Evolutionary conservation across 2,329 filamentous ascomycete species (phyloP).

Genomic region (Plenodomus biglobosus): DNA sequence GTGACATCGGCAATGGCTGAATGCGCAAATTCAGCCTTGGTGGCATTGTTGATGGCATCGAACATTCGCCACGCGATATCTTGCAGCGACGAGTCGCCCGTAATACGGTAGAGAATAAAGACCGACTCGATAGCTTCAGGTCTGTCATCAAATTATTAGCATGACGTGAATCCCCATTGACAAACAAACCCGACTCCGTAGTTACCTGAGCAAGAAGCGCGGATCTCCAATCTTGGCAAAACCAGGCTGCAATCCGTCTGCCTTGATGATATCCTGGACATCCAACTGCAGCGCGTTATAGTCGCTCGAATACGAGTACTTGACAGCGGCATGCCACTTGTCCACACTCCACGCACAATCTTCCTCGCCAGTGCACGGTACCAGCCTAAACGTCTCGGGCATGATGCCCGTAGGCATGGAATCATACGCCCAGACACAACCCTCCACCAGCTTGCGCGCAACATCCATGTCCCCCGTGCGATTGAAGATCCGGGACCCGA

Average conservation of each 20-base stretch:
- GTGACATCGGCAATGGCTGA: constrained; percentile 69
- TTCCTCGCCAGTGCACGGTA: constrained; percentile 47
- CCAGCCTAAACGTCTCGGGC: constrained; percentile 52
- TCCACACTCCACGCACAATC: constrained; percentile 50
- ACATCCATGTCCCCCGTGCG: constrained; percentile 52
- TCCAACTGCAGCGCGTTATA: constrained; percentile 16
- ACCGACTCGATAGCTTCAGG: constrained; percentile 87
- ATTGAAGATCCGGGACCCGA: constrained; percentile 56
- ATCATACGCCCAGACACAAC: constrained; percentile 59
- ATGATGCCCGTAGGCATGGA: constrained; percentile 55
- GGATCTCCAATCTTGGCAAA: constrained; percentile 43
- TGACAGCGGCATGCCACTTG: constrained; percentile 47
- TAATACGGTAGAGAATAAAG: constrained; percentile 89
- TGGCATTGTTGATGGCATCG: constrained; percentile 66
- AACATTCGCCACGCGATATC: constrained; percentile 90
- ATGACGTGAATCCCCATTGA: no score
- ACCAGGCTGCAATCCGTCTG: constrained; percentile 46
- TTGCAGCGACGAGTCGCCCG: constrained; percentile 71
- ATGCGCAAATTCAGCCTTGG: constrained; percentile 67
- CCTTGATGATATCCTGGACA: constrained; percentile 35
- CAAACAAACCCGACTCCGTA: no score
- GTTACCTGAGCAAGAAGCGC: constrained; percentile 48
- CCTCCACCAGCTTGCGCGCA: constrained; percentile 55
- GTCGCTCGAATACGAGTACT: constrained; percentile 14
- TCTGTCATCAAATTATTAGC: constrained; percentile 45